Evolutionary conservation across 2,329 filamentous ascomycete species (phyloP).

Genomic region (Paraconiothyrium sp.): DNA sequence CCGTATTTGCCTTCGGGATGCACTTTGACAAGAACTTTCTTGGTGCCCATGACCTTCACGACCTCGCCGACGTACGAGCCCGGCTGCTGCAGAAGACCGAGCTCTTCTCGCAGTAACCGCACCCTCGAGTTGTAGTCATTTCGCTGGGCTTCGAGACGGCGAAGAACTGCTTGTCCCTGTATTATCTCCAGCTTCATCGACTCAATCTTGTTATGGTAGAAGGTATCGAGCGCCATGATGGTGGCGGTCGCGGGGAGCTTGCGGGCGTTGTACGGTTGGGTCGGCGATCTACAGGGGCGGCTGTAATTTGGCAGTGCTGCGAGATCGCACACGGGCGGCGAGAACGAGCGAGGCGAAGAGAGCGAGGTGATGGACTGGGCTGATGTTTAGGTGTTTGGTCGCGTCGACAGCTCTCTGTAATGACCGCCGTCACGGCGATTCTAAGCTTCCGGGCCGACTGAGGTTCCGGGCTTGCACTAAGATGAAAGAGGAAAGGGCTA

Average conservation of each 20-base stretch:
- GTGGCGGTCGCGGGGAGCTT: slow-evolving; percentile 41
- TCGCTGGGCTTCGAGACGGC: slow-evolving; percentile 94
- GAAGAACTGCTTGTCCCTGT: slow-evolving; percentile 94
- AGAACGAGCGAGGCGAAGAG: not conserved
- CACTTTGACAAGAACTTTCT: slow-evolving; percentile 98
- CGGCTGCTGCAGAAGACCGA: slow-evolving; percentile 94
- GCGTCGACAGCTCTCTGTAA: slow-evolving; percentile 8
- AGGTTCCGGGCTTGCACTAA: slow-evolving; percentile 8
- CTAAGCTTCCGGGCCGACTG: slow-evolving; percentile 20
- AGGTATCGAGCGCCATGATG: slow-evolving; percentile 98
- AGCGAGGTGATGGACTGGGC: slow-evolving; percentile 62
- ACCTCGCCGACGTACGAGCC: slow-evolving; percentile 99
- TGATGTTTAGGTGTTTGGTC: slow-evolving; percentile 5
- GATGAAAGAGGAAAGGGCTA: slow-evolving; percentile 10
- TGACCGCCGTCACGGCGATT: slow-evolving; percentile 14
- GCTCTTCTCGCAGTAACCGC: slow-evolving; percentile 90
- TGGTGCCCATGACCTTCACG: slow-evolving; percentile 99
- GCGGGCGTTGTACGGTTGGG: slow-evolving; percentile 27
- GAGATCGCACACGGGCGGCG: not conserved
- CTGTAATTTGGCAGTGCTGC: not conserved
- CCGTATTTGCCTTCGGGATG: slow-evolving; percentile 99
- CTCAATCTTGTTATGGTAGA: slow-evolving; percentile 99
- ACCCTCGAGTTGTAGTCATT: slow-evolving; percentile 99
- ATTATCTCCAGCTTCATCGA: slow-evolving; percentile 99
- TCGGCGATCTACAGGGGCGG: slow-evolving; percentile 43